These are phyloP conservation scores for Coemansia aciculifera DNA, from an alignment of 192 early-diverging fungal species.

Conservation along the genomic window DNA sequence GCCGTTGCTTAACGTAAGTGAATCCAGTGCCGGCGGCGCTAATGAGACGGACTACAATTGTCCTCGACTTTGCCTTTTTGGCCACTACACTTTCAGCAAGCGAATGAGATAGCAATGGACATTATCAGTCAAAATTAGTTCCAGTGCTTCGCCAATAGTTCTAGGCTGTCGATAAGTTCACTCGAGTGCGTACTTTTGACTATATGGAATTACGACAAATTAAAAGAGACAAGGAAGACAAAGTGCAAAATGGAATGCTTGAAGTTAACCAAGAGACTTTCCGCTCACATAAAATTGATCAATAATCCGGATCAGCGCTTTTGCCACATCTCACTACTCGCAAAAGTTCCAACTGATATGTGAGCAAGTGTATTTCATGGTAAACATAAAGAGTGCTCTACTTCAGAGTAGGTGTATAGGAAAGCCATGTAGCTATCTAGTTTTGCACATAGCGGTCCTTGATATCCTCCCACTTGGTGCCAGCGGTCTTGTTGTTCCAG, in stretches of 20 bases:
- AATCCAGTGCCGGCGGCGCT: conserved; percentile 90
- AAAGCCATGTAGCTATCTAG: not conserved
- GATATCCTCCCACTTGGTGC: conserved; percentile 55
- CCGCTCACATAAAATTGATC: not conserved
- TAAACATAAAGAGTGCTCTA: too few relatives aligned
- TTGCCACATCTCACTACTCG: too few relatives aligned
- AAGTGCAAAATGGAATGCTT: not conserved
- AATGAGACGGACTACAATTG: conserved; percentile 82
- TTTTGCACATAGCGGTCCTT: conserved; percentile 40
- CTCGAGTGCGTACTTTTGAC: not conserved
- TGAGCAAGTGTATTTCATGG: too few relatives aligned
- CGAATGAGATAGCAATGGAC: not conserved
- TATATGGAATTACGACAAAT: not conserved
- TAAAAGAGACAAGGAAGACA: not conserved
- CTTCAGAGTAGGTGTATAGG: too few relatives aligned
- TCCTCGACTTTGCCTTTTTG: conserved; percentile 84
- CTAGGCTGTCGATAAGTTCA: not conserved
- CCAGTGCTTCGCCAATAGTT: not conserved
- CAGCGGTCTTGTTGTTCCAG: conserved; percentile 53
- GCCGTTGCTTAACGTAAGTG: conserved; percentile 81
- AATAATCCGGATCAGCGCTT: not conserved
- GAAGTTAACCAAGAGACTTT: not conserved
- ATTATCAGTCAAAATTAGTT: not conserved
- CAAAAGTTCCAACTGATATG: too few relatives aligned
- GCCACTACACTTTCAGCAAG: conserved; percentile 58